A percentile compares a stretch with the other conserved stretches of the same genome.
phyloP scores from a whole-genome alignment of 129 eudicot species.

The Logfia minima region DNA sequence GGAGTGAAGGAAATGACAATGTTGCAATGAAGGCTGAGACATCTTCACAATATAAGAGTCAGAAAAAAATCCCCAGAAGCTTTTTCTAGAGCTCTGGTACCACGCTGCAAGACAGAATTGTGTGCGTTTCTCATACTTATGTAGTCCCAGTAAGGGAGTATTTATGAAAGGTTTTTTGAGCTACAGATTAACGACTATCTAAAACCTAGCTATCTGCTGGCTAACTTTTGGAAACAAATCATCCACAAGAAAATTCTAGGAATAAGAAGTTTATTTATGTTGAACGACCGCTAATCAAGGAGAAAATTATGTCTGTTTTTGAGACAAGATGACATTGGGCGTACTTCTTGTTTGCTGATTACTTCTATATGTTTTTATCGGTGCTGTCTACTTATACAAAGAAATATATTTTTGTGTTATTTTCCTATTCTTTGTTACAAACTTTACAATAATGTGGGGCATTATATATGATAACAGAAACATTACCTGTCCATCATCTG shows the following conservation, averaged over 20 bases:
- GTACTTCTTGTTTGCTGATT: neutral
- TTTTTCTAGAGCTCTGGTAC: neutral
- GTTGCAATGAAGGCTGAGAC: neutral
- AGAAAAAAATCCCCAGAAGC: neutral
- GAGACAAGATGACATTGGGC: neutral
- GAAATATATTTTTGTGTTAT: neutral
- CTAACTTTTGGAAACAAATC: slow-evolving; percentile 11
- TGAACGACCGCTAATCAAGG: slow-evolving; percentile 12
- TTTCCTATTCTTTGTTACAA: neutral
- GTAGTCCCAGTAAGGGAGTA: neutral
- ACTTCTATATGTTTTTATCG: slow-evolving; percentile 7
- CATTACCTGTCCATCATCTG: neutral
- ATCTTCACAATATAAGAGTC: neutral
- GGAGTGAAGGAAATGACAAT: neutral
- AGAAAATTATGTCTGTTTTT: neutral
- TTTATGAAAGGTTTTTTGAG: neutral
- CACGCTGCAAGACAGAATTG: neutral
- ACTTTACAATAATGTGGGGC: neutral
- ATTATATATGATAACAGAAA: neutral
- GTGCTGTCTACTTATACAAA: neutral
- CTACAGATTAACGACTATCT: neutral
- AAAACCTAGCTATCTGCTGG: slow-evolving; percentile 8
- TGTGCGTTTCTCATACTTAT: neutral
- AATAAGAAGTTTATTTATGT: slow-evolving; percentile 3
- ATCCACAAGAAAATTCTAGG: neutral